Base-by-base conservation (phyloP, 2,329 filamentous ascomycete genomes). In the Trichophyton simii region DNA sequence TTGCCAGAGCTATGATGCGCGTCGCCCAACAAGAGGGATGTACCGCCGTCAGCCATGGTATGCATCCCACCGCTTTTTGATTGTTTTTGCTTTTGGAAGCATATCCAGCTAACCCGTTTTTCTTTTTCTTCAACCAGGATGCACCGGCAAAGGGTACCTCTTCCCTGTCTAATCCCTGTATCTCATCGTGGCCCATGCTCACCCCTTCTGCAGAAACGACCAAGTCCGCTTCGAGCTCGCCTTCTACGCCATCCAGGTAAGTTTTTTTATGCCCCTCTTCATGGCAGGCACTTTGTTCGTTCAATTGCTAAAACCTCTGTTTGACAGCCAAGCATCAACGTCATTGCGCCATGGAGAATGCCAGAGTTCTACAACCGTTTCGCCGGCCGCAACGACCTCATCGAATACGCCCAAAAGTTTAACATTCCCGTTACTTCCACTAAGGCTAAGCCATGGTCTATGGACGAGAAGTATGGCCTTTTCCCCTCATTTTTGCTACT, bases 381-480 rank as follows among this genome's bases (percentile, higher is more conserved):
- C 69, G 72, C 72, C 61, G 78, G 78, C 64, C 76, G 78, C 63
- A 76, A 77, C 65, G 77, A 78, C 65, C 72, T 80, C 57, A 74
- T 80, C 58, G 75, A 77, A 66, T 80, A 79, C 67, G 77, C 78
- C 44, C 71, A 72, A n/a, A 69, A 75, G 68, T 75, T 71, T 65
- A 72, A 70, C 59, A 79, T 79, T 50, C 77, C 77, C 22, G 77
- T 79, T 63, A 77, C 75, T 57, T 77, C 74, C 60, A 78, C 77
- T 63, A 79, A 77, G 67, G 66, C 70, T 71, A 86, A 86, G 76
- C 85, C 85, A 59, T 88, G 83, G 82, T 65, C 64, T 15, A 65
- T 65, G 65, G 73, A 74, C 60, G 71, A 73, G 54, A 65, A 65
- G 64, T 65, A 50, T 42, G 13, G 8, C 9, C 28, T 11, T 34